Evolutionary conservation across 2,329 filamentous ascomycete genomes (phyloP).

Genomic region (Paecilomyces sp.): DNA sequence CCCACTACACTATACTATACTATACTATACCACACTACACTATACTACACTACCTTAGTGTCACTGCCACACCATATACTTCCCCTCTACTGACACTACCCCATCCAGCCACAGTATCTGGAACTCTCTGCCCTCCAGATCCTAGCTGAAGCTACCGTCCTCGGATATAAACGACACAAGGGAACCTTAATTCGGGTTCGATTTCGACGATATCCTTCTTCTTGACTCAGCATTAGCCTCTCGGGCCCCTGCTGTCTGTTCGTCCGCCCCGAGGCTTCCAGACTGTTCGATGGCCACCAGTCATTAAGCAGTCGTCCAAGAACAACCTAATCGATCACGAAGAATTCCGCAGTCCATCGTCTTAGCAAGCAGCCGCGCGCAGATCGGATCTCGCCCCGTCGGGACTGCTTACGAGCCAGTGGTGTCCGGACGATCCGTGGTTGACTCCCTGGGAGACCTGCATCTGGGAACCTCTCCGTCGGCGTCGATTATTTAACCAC

Average conservation of each 20-base stretch:
- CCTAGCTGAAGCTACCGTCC: not conserved
- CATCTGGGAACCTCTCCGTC: not conserved
- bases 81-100: not conserved
- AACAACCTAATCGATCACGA: not conserved
- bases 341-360: not conserved
- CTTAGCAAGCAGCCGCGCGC: not conserved
- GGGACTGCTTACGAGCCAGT: not conserved
- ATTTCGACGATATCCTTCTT: not conserved
- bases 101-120: not conserved
- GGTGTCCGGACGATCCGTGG: not conserved
- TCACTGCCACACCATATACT: no score
- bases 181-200: not conserved
- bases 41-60: no score
- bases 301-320: not conserved
- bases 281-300: not conserved
- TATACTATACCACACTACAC: no score
- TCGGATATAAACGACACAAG: not conserved
- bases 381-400: not conserved
- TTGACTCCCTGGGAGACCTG: not conserved
- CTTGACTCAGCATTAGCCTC: not conserved
- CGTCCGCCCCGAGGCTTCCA: not conserved
- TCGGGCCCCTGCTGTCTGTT: not conserved
- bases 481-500: not conserved
- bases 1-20: not conserved
- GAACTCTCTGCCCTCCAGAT: not conserved